Evolutionary conservation across 2,329 filamentous ascomycete species (phyloP), one percentile per base, ranked within the genome.

Genomic region (Xylariaceae sp.): DNA sequence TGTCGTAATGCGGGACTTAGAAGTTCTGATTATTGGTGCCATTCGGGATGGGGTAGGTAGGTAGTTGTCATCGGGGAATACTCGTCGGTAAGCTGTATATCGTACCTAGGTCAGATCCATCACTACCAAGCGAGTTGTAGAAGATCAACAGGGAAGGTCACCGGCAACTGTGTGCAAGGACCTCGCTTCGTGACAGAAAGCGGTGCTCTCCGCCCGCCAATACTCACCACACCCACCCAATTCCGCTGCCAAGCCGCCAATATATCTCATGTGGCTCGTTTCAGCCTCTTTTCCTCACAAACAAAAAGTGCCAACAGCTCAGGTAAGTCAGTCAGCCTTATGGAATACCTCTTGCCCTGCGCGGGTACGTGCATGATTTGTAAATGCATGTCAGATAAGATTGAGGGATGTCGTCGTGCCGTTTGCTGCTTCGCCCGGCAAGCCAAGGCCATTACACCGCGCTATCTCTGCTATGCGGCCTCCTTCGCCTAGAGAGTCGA

Each of bases 271-370:
- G 10, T 45, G 45, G n/a, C 39, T 23, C 17, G 51, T 37, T 49
- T 55, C 44, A 61, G 56, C 56, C 59, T 44, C 34, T 30, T 30
- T 30, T 34, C 11, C n/a, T 57, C 23, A 53, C 51, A 37, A 18
- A 18, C 17, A 18, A 18, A 53, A 42, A 45, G 37, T 53, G 52
- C 55, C 45, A 45, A 55, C 23, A 30, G 23, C 23, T 30, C 23
- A 30, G 23, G 47, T 11, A 35, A 15, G 30, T 62, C 60, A 62
- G 60, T 62, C 60, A 62, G 60, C 61, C 61, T 62, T 62, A 62
- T 56, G 58, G 30, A 51, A n/a, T 30, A 30, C 1, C 23, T 30
- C 23, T 30, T 30, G 52, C 56, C 57, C 60, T 60, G 55, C 57
- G 51, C 57, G 61, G 61, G 58, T 57, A 58, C 55, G 37, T 62